phyloP scores from a whole-genome alignment of 192 early-diverging fungal genomes.

The Phlyctochytrium planicorne region DNA sequence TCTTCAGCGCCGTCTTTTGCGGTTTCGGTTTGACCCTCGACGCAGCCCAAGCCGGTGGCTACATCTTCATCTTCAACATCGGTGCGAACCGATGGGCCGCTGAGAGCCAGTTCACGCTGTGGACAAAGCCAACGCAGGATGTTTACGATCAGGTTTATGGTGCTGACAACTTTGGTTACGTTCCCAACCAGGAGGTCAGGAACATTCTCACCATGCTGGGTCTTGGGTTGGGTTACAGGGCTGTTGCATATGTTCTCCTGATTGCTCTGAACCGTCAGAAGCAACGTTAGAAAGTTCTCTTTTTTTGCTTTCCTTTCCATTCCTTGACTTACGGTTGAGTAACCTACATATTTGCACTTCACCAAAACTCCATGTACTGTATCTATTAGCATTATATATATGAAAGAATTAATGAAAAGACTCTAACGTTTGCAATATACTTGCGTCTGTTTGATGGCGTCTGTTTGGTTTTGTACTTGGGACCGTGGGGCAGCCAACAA shows the following conservation, averaged over 20 bases:
- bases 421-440: too few species aligned
- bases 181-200: slow-evolving; percentile 13
- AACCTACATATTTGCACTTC: slow-evolving; percentile 23
- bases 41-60: slow-evolving; percentile 32
- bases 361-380: too few species aligned
- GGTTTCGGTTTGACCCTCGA: slow-evolving; percentile 37
- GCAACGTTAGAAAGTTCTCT: slow-evolving; percentile 43
- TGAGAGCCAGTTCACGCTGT: slow-evolving; percentile 26
- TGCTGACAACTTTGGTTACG: slow-evolving; percentile 20
- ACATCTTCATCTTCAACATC: slow-evolving; percentile 34
- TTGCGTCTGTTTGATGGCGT: too few species aligned
- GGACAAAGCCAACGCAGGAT: slow-evolving; percentile 5
- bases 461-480: too few species aligned
- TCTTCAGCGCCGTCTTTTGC: slow-evolving; percentile 40
- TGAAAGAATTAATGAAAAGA: too few species aligned
- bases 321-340: not conserved
- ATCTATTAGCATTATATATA: too few species aligned
- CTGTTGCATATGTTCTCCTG: slow-evolving; percentile 38
- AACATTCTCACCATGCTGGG: slow-evolving; percentile 36
- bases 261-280: slow-evolving; percentile 34
- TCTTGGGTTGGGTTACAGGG: slow-evolving; percentile 30
- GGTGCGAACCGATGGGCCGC: slow-evolving; percentile 45
- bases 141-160: not conserved
- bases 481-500: too few species aligned
- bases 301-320: slow-evolving; percentile 8